Percentiles rank a stretch among this genome's conserved stretches.
Evolutionary conservation across 2,329 filamentous ascomycete genomes (phyloP).

Genomic region (Sclerotinia minor): DNA sequence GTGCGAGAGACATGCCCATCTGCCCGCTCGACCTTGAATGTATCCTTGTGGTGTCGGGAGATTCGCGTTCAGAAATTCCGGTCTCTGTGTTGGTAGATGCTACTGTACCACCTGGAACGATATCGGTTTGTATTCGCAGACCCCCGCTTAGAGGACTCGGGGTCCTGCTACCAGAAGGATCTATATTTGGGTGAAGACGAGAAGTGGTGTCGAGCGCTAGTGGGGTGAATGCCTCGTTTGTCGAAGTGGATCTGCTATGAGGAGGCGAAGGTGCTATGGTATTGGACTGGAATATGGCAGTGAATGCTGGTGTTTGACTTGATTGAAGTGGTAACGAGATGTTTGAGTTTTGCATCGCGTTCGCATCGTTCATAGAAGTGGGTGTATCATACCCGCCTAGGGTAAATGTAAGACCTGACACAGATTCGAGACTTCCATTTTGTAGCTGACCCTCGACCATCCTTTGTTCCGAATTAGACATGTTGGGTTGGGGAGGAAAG

Average conservation of each 20-base stretch:
- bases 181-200: slow-evolving; percentile 27
- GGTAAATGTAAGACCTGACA: slow-evolving; percentile 6
- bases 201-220: slow-evolving; percentile 35
- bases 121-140: slow-evolving; percentile 44
- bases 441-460: slow-evolving; percentile 10
- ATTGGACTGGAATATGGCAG: slow-evolving; percentile 43
- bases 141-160: slow-evolving; percentile 39
- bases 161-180: slow-evolving; percentile 22
- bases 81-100: slow-evolving; percentile 34
- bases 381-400: not conserved
- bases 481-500: not conserved
- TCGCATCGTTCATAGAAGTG: slow-evolving; percentile 6
- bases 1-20: slow-evolving; percentile 49
- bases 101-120: slow-evolving; percentile 34
- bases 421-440: slow-evolving; percentile 18
- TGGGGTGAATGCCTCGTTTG: slow-evolving; percentile 28
- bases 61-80: slow-evolving; percentile 29
- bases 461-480: slow-evolving; percentile 20
- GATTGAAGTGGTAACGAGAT: slow-evolving; percentile 13
- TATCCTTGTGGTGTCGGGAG: slow-evolving; percentile 26
- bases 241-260: slow-evolving; percentile 27
- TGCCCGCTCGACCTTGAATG: slow-evolving; percentile 28
- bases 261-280: slow-evolving; percentile 45
- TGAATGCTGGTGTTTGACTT: slow-evolving; percentile 14
- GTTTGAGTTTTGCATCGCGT: slow-evolving; percentile 10